phyloP scores from a whole-genome alignment of 805 yeast genomes.

The Metschnikowia matae region DNA sequence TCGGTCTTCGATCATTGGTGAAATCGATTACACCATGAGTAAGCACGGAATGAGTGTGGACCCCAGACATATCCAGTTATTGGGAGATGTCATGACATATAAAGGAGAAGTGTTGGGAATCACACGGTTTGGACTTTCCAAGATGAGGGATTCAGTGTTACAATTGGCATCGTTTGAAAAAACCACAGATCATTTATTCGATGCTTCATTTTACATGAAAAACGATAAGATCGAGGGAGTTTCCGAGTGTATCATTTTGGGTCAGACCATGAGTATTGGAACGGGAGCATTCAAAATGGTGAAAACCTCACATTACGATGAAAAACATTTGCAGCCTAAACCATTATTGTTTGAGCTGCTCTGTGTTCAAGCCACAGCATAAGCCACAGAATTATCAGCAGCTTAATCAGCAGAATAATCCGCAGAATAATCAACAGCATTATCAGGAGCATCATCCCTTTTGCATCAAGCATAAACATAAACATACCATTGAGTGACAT shows the following conservation, averaged over 20 bases:
- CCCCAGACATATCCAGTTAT: slow-evolving; percentile 96
- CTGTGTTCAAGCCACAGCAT: slow-evolving; percentile 22
- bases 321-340: slow-evolving; percentile 39
- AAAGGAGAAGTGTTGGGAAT: slow-evolving; percentile 98
- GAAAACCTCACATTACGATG: slow-evolving; percentile 47
- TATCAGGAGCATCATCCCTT: too few relatives aligned
- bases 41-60: slow-evolving; percentile 99
- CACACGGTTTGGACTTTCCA: slow-evolving; percentile 95
- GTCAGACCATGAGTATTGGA: slow-evolving; percentile 97
- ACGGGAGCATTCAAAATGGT: slow-evolving; percentile 93
- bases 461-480: too few relatives aligned
- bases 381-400: neutral
- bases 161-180: slow-evolving; percentile 97
- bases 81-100: slow-evolving; percentile 98
- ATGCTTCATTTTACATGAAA: slow-evolving; percentile 98
- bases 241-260: slow-evolving; percentile 93
- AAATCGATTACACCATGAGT: slow-evolving; percentile 96
- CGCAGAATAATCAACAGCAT: too few relatives aligned
- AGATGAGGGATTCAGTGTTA: slow-evolving; percentile 96
- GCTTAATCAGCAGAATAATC: neutral
- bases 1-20: slow-evolving; percentile 84
- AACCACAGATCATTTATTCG: slow-evolving; percentile 96
- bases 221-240: slow-evolving; percentile 95
- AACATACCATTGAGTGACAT: too few relatives aligned
- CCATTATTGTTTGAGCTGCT: slow-evolving; percentile 47